Evolutionary conservation across 2,329 filamentous ascomycete species (phyloP), one percentile per base, ranked within the genome.

Genomic region (Ophiostoma triangulosporum): DNA sequence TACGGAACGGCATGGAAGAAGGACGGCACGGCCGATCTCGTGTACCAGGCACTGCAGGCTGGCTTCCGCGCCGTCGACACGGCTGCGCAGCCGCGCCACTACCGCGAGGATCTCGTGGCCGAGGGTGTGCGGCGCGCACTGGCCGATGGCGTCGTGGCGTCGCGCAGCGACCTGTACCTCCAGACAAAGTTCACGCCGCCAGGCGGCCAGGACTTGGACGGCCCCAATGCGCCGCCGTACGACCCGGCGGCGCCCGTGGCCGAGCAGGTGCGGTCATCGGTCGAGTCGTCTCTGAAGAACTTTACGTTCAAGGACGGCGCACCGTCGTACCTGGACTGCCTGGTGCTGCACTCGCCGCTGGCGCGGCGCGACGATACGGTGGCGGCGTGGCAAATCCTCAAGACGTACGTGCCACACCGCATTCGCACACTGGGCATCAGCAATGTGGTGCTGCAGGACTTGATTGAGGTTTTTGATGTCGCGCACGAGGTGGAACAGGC

Each of bases 1-100:
- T 93, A 93, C 65, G 87, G 87, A 51, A 91, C 87, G 2, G 87
- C 87, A n/a, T 91, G 87, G 86, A 93, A 93, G 66, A 83, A 84
- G 62, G 79, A 83, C 1, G 68, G 69, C 17, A 88, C 85, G 0
- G 73, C 76, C 20, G 70, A 77, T 53, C 72, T 91, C 3, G 86
- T 93, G 22, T 78, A 83, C 60, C 67, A 75, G 57, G 87, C 88
- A 2, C 63, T 93, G 32, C 72, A 72, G 45, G 70, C 77, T 45
- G 86, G 87, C 5, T 93, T 91, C 61, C 75, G 80, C 31, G 84
- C 73, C 48, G 69, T 93, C 56, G 87, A 93, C 63, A 91, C 87
- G 0, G 86, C 86, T 9, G 84, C 83, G 15, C 85, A 89, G 66
- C 86, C 86, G 2, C 78, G 78, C 57, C 86, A 91, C 68, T 93